A percentile compares a stretch with the other conserved stretches of the same genome.
Evolutionary conservation across 495 filamentous ascomycete species (phyloP).

Genomic region (Cercophora newfieldiana): DNA sequence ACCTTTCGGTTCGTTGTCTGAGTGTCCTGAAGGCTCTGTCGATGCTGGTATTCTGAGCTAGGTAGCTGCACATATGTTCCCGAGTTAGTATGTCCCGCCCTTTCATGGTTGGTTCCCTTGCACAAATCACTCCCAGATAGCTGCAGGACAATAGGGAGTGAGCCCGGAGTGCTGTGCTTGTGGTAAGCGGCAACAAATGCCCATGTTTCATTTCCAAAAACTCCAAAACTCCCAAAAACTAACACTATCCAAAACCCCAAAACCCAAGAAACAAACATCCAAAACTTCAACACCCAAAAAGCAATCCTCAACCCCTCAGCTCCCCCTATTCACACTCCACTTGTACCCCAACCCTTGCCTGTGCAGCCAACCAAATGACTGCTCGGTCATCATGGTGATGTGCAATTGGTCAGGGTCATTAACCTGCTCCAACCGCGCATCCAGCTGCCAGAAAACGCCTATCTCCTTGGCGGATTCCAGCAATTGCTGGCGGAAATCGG

Average conservation of each 20-base stretch:
- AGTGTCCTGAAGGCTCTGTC: too few relatives aligned
- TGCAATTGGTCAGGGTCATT: constrained; percentile 2
- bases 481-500: constrained; percentile 8
- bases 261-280: background rate
- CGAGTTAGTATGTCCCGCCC: background rate
- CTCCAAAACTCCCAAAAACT: background rate
- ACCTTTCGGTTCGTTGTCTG: constrained; percentile 9
- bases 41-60: too few relatives aligned
- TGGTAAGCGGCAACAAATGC: constrained; percentile 1
- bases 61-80: too few relatives aligned
- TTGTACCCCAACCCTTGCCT: constrained; percentile 4
- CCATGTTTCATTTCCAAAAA: constrained; percentile 7
- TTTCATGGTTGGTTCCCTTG: background rate
- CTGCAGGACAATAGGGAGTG: constrained; percentile 3
- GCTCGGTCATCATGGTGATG: constrained; percentile 6
- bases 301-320: constrained; percentile 4
- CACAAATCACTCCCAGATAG: constrained; percentile 1
- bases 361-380: constrained; percentile 2
- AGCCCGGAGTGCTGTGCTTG: background rate
- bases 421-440: constrained; percentile 7
- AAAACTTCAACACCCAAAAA: constrained; percentile 4
- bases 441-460: constrained; percentile 12
- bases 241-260: too few relatives aligned
- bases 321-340: constrained; percentile 2
- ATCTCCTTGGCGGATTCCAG: constrained; percentile 11